Evolutionary conservation across 2,329 filamentous ascomycete species (phyloP).

Genomic region (Leptosphaerulina australis): DNA sequence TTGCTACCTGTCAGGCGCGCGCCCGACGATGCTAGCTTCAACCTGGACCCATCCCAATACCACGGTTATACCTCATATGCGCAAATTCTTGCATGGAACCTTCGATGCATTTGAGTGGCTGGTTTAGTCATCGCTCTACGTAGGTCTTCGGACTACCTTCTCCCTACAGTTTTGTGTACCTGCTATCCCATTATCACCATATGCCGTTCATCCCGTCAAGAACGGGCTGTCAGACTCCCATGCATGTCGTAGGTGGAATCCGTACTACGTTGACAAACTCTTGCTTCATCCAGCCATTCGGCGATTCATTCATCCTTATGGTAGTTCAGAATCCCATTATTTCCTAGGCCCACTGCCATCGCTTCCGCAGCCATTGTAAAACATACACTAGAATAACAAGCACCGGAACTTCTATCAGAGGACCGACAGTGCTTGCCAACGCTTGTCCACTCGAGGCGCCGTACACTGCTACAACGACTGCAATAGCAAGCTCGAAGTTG

Average conservation of each 20-base stretch:
- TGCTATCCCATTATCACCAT: not conserved
- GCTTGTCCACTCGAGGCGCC: constrained; percentile 80
- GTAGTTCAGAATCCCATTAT: not conserved
- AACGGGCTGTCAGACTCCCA: not conserved
- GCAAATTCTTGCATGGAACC: constrained; percentile 4
- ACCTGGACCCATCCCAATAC: constrained; percentile 10
- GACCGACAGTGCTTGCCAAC: constrained; percentile 80
- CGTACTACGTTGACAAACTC: not conserved
- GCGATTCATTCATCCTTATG: not conserved
- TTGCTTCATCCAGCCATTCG: not conserved
- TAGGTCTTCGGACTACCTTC: constrained; percentile 6
- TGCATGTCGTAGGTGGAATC: not conserved
- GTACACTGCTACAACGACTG: constrained; percentile 81
- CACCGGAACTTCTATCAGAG: constrained; percentile 85
- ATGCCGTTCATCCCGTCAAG: constrained; percentile 2
- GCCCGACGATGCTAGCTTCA: not conserved
- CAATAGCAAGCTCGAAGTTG: constrained; percentile 91
- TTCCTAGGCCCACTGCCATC: constrained; percentile 58
- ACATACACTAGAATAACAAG: constrained; percentile 78
- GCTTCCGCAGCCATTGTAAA: constrained; percentile 63
- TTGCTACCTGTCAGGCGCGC: constrained; percentile 9
- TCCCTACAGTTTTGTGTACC: not conserved
- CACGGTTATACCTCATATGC: constrained; percentile 8
- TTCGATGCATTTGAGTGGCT: constrained; percentile 10
- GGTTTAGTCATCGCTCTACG: not conserved